phyloP scores from a whole-genome alignment of 169 alveolate genomes.

The Cryptosporidium meleagridis region DNA sequence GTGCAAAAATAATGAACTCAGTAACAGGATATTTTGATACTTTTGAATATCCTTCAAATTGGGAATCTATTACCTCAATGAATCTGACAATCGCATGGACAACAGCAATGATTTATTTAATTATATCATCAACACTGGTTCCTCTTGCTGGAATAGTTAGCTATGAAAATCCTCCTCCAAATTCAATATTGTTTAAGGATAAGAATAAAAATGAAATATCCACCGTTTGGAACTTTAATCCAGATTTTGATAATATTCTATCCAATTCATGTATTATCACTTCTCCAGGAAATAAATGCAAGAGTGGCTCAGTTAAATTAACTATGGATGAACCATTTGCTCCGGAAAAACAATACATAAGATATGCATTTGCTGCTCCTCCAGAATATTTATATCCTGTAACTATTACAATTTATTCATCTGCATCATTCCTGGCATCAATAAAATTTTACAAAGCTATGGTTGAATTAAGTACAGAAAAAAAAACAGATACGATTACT shows the following conservation, averaged over 20 bases:
- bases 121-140: constrained; percentile 37
- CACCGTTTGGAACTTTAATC: constrained; percentile 32
- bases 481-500: constrained; percentile 11
- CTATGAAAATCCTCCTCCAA: constrained; percentile 13
- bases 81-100: constrained; percentile 67
- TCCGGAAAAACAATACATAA: constrained; percentile 38
- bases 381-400: constrained; percentile 39
- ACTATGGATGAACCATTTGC: constrained; percentile 11
- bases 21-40: constrained; percentile 57
- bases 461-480: constrained; percentile 14
- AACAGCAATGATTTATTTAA: constrained; percentile 49
- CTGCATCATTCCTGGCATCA: constrained; percentile 41
- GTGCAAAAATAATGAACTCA: constrained; percentile 32
- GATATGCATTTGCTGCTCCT: constrained; percentile 65
- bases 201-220: constrained; percentile 13
- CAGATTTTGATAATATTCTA: constrained; percentile 32
- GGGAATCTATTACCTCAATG: constrained; percentile 64
- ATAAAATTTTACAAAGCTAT: constrained; percentile 13
- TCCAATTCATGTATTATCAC: constrained; percentile 42
- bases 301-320: constrained; percentile 26
- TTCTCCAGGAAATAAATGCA: constrained; percentile 33
- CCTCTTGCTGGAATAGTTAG: constrained; percentile 55
- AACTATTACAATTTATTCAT: constrained; percentile 52
- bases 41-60: constrained; percentile 54
- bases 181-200: not conserved